A percentile compares a stretch with the other conserved stretches of the same genome.
Conservation (phyloP, 305 asterid genomes). For the Plantago coronopus region DNA sequence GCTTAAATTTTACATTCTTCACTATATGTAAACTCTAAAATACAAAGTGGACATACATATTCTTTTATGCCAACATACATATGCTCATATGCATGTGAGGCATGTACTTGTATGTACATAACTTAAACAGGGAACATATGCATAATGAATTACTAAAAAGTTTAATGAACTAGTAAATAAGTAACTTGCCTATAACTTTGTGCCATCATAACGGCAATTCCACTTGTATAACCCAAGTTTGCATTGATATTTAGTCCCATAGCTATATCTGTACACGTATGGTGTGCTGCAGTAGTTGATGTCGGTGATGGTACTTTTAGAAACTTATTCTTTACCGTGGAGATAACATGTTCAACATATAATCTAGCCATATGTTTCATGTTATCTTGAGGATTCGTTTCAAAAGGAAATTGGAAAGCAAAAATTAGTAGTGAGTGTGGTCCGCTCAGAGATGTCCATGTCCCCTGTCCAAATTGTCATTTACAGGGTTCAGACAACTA, state of each 20-base stretch:
- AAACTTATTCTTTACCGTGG: constrained; percentile 25
- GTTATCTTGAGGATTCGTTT: constrained; percentile 24
- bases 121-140: too few relatives aligned
- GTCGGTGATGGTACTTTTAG: constrained; percentile 4
- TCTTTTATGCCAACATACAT: too few relatives aligned
- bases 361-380: constrained; percentile 33
- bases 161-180: constrained; percentile 14
- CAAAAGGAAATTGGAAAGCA: constrained; percentile 44
- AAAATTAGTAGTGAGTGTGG: constrained; percentile 24
- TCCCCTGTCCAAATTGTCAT: neutral
- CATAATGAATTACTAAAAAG: too few relatives aligned
- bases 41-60: too few relatives aligned
- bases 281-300: constrained; percentile 17
- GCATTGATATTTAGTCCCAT: constrained; percentile 16
- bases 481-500: constrained; percentile 5
- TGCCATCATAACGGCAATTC: constrained; percentile 32
- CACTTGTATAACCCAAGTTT: constrained; percentile 15
- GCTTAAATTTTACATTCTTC: too few relatives aligned
- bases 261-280: constrained; percentile 20
- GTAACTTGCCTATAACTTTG: constrained; percentile 41
- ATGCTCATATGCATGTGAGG: too few relatives aligned
- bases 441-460: constrained; percentile 8
- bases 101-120: too few relatives aligned
- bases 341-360: constrained; percentile 29
- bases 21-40: too few relatives aligned